Conservation (phyloP, 1,284 basidiomycete genomes). For the Malassezia nana region DNA sequence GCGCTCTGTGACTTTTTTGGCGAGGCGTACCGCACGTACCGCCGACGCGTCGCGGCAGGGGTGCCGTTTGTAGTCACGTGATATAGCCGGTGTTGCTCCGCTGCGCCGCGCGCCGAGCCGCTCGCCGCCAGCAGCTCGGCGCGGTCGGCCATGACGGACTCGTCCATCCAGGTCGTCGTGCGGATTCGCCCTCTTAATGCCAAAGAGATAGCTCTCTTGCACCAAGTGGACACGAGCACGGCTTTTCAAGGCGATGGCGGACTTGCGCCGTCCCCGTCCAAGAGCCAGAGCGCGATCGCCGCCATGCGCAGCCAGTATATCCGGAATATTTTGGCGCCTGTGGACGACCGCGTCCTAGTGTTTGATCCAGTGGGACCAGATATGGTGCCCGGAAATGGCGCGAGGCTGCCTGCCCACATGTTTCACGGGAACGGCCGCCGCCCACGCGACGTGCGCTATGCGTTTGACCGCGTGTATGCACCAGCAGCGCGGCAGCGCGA, state of each 20-base stretch:
- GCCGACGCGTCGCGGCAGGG: conserved; percentile 59
- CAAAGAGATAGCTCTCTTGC: conserved; percentile 34
- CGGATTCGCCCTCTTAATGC: conserved; percentile 45
- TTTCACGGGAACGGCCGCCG: conserved; percentile 15
- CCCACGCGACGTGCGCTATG: conserved; percentile 39
- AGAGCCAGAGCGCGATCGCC: conserved; percentile 14
- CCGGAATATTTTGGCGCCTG: conserved; percentile 39
- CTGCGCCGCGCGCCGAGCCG: background rate
- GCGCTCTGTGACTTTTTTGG: conserved; percentile 71
- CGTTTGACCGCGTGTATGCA: conserved; percentile 45
- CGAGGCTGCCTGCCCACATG: conserved; percentile 3
- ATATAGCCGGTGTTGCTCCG: conserved; percentile 3
- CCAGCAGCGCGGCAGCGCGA: conserved; percentile 31
- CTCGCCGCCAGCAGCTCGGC: background rate
- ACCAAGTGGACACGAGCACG: conserved; percentile 29
- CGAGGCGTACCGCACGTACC: conserved; percentile 63
- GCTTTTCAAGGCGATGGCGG: conserved; percentile 48
- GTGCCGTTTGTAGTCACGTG: conserved; percentile 52
- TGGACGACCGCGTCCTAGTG: conserved; percentile 46
- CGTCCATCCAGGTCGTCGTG: conserved; percentile 29
- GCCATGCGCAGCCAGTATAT: conserved; percentile 24
- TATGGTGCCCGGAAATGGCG: background rate
- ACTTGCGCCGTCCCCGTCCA: conserved; percentile 36
- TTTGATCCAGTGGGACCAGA: conserved; percentile 41
- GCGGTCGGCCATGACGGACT: conserved; percentile 21